phyloP scores from a whole-genome alignment of 352 stramenopile genomes.

The Globisporangium perplexum region DNA sequence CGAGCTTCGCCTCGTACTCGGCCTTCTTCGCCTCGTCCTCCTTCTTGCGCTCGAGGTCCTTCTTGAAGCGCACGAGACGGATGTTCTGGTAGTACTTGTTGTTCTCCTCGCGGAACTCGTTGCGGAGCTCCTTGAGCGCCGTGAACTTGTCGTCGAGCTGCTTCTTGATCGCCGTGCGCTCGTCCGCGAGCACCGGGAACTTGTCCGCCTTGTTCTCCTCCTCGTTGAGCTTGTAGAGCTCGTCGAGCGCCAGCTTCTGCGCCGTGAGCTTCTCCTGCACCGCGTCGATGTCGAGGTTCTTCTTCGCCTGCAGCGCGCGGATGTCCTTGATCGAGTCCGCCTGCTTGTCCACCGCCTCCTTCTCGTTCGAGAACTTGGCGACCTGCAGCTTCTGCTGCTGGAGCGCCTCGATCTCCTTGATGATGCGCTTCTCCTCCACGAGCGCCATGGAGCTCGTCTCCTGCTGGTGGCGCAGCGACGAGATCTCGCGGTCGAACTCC shows the following conservation, averaged over 20 bases:
- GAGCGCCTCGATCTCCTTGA: slow-evolving; percentile 95
- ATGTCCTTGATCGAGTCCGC: slow-evolving; percentile 79
- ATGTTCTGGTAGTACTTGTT: slow-evolving; percentile 94
- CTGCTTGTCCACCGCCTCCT: slow-evolving; percentile 77
- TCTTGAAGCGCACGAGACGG: slow-evolving; percentile 78
- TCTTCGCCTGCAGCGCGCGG: slow-evolving; percentile 68
- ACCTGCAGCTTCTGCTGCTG: slow-evolving; percentile 89
- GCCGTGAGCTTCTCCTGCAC: slow-evolving; percentile 91
- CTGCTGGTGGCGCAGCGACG: slow-evolving; percentile 85
- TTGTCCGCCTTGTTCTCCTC: slow-evolving; percentile 85
- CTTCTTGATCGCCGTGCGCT: slow-evolving; percentile 89
- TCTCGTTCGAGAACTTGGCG: slow-evolving; percentile 71
- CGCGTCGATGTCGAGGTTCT: slow-evolving; percentile 94
- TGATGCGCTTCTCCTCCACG: slow-evolving; percentile 95
- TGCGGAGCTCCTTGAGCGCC: slow-evolving; percentile 82
- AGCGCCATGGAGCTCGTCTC: slow-evolving; percentile 96
- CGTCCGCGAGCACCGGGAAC: slow-evolving; percentile 78
- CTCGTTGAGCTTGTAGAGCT: slow-evolving; percentile 86
- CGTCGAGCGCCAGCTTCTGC: slow-evolving; percentile 85
- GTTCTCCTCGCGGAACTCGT: slow-evolving; percentile 90
- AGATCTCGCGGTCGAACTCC: slow-evolving; percentile 92
- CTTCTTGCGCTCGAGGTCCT: slow-evolving; percentile 78
- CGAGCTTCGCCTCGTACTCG: slow-evolving; percentile 93
- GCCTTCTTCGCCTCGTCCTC: slow-evolving; percentile 72
- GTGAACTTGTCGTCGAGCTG: slow-evolving; percentile 89